Evolutionary conservation across 192 early-diverging fungal genomes (phyloP), one percentile per base, ranked within the genome.

Genomic region (Coemansia sp.): DNA sequence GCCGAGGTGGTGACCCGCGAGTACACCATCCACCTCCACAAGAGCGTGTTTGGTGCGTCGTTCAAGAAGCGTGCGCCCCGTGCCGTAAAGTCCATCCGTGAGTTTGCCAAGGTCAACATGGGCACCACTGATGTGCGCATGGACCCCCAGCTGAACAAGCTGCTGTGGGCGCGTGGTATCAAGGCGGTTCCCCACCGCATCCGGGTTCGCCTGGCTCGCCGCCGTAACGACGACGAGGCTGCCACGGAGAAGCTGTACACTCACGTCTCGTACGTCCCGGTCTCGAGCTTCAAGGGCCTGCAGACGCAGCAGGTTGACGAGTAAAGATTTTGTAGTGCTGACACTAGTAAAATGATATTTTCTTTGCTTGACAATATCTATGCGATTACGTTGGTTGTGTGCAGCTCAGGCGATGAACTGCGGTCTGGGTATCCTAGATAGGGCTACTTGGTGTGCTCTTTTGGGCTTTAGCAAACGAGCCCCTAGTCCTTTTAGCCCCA

Each of bases 21-120:
- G 74, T 96, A 94, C 91, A 98, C 97, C 78, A 98, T 98, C 84
- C 93, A 98, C 91, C 84, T 98, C 71, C 95, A 97, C 93, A 95
- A 95, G 87, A 85, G 86, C 64, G 91, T 98, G 68, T 67, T 66
- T 55, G 76, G 73, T 70, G 90, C 87, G 54, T 84, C 88, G 73
- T 98, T 97, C 88, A 97, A 95, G 88, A 97, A 95, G 88, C 91
- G 97, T 78, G 92, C 94, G 53, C 97, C 97, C 62, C 88, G 87
- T 65, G 94, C 97, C 65, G 84, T 98, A 76, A 96, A 96, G 90
- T 88, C 85, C 62, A 89, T 98, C 85, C 88, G 90, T 69, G 81
- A 86, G 70, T 98, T 97, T 75, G 94, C 94, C 62, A 81, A 88
- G 79, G 88, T 89, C 83, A 85, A 87, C 69, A 98, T 98, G 97